Evolutionary conservation across 306 rosid genomes (phyloP), one percentile per base, ranked within the genome.

Genomic region (Lathyrus oleraceus): DNA sequence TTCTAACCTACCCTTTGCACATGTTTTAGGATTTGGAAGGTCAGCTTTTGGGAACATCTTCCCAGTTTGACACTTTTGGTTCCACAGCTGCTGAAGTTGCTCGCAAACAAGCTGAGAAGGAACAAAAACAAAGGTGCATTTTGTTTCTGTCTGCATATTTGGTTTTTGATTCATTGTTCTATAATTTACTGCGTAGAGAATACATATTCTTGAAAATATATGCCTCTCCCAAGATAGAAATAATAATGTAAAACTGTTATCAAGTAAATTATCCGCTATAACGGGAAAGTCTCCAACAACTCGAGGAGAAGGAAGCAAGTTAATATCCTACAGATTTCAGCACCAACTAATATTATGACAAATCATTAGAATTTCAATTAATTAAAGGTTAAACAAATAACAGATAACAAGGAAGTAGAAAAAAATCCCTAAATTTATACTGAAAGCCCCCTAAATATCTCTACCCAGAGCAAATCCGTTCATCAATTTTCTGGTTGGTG

Each of bases 11-110:
- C 57, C 64, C 23, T 69, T 43, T 65, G 48, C 76, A 63, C 8
- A 48, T 71, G 49, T 67, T 70, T 21, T 52, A 94, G 99, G 96
- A 94, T 28, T 40, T 94, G 85, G 96, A 89, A 80, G 96, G 96
- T 70, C 92, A 23, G 71, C 78, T 86, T 69, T 69, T 94, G 81
- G 92, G 92, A 76, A 91, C 95, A 7, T 86, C 99, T 14, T 75
- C 85, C 4, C 91, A 91, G 89, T 94, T 94, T 76, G 99, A 94
- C 74, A 91, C 99, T 42, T 94, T 91, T 79, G 99, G 99, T 73
- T 83, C 72, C 60, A 89, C 99, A 25, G 91, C 95, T 47, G 85
- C 87, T 67, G 97, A 94, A 80, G 61, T 84, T 74, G 96, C 95
- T 77, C 95, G 82, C 52, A 87, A 91, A 83, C 91, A 94, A 79